A percentile compares a stretch with the other conserved stretches of the same genome.
phyloP scores from a whole-genome alignment of 331 rosid species.

The Dryas integrifolia region DNA sequence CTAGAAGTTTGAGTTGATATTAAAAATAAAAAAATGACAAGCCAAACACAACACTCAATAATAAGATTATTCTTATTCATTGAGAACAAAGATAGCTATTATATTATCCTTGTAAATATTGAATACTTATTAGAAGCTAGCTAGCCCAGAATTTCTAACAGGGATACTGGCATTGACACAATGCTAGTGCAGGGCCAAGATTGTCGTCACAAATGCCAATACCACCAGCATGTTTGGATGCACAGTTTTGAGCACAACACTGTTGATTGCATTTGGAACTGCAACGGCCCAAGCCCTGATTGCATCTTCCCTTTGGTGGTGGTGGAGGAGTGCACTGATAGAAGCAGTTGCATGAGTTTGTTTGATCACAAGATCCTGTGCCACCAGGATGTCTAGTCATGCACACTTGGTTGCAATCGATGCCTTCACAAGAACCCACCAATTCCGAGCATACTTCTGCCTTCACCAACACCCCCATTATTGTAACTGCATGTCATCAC shows the following conservation, averaged over 20 bases:
- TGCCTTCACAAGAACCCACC: background rate
- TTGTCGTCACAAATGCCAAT: background rate
- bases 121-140: too few species aligned
- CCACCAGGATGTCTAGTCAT: background rate
- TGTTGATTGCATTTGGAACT: background rate
- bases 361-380: background rate
- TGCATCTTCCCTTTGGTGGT: background rate
- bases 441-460: background rate
- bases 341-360: background rate
- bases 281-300: conserved; percentile 3
- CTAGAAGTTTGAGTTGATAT: too few species aligned
- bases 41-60: too few species aligned
- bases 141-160: background rate
- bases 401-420: background rate
- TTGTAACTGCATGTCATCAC: background rate
- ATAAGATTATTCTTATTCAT: too few species aligned
- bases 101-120: too few species aligned
- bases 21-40: too few species aligned
- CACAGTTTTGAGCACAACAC: conserved; percentile 8
- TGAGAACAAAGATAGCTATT: too few species aligned
- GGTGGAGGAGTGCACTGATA: background rate
- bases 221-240: background rate
- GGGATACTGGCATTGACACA: conserved; percentile 9
- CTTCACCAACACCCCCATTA: background rate
- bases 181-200: background rate